Conservation (phyloP, 768 basidiomycete species). For the Tylopilus subfusipes region DNA sequence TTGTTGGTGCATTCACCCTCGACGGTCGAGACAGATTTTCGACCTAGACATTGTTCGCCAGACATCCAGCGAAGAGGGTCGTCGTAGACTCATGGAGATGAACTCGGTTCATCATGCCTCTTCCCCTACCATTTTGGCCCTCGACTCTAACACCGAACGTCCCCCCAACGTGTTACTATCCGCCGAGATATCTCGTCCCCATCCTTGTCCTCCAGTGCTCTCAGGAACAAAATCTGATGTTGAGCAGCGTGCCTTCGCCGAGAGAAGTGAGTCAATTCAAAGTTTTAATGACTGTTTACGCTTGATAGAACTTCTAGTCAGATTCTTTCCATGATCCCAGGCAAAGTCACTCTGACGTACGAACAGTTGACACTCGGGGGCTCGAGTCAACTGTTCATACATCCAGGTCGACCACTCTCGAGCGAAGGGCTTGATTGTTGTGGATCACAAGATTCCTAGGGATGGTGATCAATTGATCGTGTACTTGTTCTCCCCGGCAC, state of each 20-base stretch:
- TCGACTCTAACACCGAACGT: rapidly evolving
- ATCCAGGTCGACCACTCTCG: no score
- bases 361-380: no score
- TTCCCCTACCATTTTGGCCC: no score
- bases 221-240: neutral
- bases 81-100: neutral
- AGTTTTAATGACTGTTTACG: no score
- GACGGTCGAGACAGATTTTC: neutral
- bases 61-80: neutral
- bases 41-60: neutral
- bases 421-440: neutral
- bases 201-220: slow-evolving; percentile 2
- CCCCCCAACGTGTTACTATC: rapidly evolving
- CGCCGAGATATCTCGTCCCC: neutral
- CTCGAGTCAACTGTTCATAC: neutral
- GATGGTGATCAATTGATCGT: neutral
- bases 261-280: neutral
- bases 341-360: no score
- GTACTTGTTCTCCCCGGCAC: no score
- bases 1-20: neutral
- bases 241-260: neutral
- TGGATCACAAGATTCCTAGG: neutral
- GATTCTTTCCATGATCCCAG: no score
- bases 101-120: neutral
- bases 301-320: no score